Base-by-base conservation (phyloP, 495 filamentous ascomycete species). In the Cudoniella acicularis region DNA sequence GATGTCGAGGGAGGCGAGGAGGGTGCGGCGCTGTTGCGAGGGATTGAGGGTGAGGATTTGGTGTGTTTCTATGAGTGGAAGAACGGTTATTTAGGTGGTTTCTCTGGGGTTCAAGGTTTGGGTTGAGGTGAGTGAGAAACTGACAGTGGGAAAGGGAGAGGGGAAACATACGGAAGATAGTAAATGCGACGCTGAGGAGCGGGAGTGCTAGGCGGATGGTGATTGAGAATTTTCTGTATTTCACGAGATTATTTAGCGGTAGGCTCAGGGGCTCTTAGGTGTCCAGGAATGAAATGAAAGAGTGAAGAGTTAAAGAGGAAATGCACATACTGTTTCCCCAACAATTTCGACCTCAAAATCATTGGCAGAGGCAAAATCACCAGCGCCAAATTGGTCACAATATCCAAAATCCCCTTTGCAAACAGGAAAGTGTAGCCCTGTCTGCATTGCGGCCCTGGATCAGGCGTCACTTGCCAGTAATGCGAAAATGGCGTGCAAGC, bases 401-500 rank as follows among this genome's bases (percentile, higher is more conserved):
- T 83, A 67, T 96, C 92, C 67, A 89, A 86, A 22, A 82, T 77
- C 1, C 88, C 92, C 86, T 93, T 93, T 11, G 89, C 91, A 61
- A 96, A 73, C 18, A 97, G 81, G 62, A 96, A 88, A 26, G 82
- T 87, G 67, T 87, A 92, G 20, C 89, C 91, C 65, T 86, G 81
- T 23, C 94, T 85, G 73, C 94, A 98, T 61, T 80, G 77, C 10
- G 90, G 84, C n/a, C 90, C 91, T 20, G 94, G 92, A 66, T 96
- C 91, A 10, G 94, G 94, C 20, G 84, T 70, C 8, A 97, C 90
- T 72, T 96, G 92, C 92, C 91, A 97, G 75, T 95, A 93, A 69
- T 91, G 84, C 50, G 70, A 49, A 63, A 96, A 91, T 17, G 94
- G 92, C 26, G 84, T 85, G 70, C 94, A 98, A 73, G 96, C 92